Percentiles rank a stretch among this genome's conserved stretches.
Conservation (phyloP, 2,329 filamentous ascomycete genomes). For the Dendrostoma leiphaemia region DNA sequence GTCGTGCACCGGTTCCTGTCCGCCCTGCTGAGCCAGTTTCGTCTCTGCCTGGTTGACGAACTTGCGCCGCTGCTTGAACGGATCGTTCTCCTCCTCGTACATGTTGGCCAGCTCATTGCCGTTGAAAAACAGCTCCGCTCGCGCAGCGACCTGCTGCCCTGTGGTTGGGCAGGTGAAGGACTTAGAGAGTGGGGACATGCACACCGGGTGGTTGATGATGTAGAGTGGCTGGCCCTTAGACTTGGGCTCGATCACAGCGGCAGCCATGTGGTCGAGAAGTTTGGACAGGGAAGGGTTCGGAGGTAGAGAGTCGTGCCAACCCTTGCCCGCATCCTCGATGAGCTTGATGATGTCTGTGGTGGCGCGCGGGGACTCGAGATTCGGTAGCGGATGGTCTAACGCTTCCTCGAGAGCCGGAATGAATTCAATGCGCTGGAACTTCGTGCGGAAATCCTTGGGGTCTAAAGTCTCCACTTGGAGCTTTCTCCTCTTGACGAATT, state of each 20-base stretch:
- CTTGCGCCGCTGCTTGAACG: conserved; percentile 80
- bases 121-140: conserved; percentile 80
- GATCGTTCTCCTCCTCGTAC: conserved; percentile 97
- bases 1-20: conserved; percentile 29
- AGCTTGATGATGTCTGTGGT: conserved; percentile 53
- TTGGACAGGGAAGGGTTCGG: conserved; percentile 59
- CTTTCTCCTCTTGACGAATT: not conserved
- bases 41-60: conserved; percentile 56
- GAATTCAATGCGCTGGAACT: conserved; percentile 65
- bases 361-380: conserved; percentile 56
- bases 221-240: conserved; percentile 71
- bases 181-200: conserved; percentile 89
- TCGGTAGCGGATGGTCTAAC: conserved; percentile 64
- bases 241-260: conserved; percentile 73
- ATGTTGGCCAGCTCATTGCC: conserved; percentile 88
- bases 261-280: conserved; percentile 78
- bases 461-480: not conserved
- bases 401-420: conserved; percentile 72
- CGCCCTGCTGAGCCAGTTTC: conserved; percentile 33
- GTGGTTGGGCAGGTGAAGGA: conserved; percentile 70
- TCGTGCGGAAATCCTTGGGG: not conserved
- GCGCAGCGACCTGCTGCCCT: conserved; percentile 72
- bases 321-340: conserved; percentile 58
- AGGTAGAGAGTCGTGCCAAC: conserved; percentile 64
- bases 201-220: conserved; percentile 85